Conservation (phyloP, 805 yeast species). For the Saccharomycopsis capsularis region DNA sequence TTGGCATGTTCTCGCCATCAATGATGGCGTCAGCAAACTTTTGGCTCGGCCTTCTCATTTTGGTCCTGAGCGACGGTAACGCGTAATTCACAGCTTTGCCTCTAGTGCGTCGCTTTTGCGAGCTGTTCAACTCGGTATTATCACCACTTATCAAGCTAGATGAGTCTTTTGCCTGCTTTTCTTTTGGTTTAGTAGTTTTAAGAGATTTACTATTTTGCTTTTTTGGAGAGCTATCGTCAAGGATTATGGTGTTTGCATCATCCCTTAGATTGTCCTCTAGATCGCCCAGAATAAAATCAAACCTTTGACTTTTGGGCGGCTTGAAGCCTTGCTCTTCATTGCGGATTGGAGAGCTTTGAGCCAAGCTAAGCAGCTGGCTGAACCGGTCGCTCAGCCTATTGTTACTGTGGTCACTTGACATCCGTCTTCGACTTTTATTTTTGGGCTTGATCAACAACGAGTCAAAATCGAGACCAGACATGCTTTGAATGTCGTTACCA, state of each 20-base stretch:
- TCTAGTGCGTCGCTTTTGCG: constrained; percentile 41
- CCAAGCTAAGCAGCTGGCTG: neutral
- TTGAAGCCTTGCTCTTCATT: constrained; percentile 2
- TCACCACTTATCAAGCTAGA: neutral
- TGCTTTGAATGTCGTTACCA: too few species aligned
- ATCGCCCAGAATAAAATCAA: too few species aligned
- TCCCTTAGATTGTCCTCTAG: too few species aligned
- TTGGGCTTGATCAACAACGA: neutral
- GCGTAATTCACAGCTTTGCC: constrained; percentile 58
- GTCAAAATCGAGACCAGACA: neutral
- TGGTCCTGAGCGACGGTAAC: constrained; percentile 57
- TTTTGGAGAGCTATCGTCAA: neutral
- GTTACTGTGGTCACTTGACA: neutral
- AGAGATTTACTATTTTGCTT: too few species aligned
- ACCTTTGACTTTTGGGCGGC: neutral
- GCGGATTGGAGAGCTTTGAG: constrained; percentile 6
- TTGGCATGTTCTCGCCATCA: neutral
- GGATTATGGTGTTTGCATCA: neutral
- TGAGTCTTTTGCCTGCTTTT: neutral
- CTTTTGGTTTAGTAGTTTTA: neutral
- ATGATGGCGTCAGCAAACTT: constrained; percentile 6
- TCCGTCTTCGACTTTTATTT: neutral
- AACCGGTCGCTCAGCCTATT: neutral
- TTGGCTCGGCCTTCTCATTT: constrained; percentile 47
- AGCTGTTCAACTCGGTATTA: constrained; percentile 1